Conservation (phyloP, 371 early-diverging fungal species). For the Enterocytospora artemiae region DNA sequence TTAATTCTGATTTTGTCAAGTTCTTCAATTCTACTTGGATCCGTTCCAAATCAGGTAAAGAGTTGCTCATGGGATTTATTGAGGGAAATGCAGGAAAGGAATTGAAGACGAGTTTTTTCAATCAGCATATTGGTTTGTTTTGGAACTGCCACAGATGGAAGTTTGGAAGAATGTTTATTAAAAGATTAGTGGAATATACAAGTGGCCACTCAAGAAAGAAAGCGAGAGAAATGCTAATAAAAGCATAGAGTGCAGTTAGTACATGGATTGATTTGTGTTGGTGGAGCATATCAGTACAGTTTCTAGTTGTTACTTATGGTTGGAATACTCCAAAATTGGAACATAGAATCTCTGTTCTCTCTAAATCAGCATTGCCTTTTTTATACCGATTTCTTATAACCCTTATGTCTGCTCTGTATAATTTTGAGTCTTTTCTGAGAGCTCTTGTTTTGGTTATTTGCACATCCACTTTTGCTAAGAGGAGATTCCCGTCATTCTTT, state of each 20-base stretch:
- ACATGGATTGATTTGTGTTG: too few species aligned
- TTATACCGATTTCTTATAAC: background rate
- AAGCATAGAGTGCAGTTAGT: background rate
- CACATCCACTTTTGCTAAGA: constrained; percentile 66
- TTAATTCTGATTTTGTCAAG: constrained; percentile 9
- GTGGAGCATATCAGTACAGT: background rate
- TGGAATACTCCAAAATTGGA: background rate
- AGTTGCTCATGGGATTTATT: constrained; percentile 6
- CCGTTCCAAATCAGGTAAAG: constrained; percentile 1
- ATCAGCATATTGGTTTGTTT: constrained; percentile 16
- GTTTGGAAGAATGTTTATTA: constrained; percentile 1
- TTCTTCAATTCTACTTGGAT: constrained; percentile 5
- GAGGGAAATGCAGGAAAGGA: background rate
- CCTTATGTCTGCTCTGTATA: constrained; percentile 63
- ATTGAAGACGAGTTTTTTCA: constrained; percentile 6
- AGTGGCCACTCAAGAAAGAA: constrained; percentile 16
- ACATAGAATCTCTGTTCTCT: background rate
- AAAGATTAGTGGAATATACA: background rate
- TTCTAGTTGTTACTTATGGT: background rate
- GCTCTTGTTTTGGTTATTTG: constrained; percentile 66
- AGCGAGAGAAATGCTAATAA: constrained; percentile 9
- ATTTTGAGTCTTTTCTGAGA: constrained; percentile 67
- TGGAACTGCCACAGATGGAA: constrained; percentile 6
- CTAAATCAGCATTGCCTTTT: background rate
- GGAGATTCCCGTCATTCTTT: constrained; percentile 65